Base-by-base conservation (phyloP, 2,329 filamentous ascomycete species). In the Neopestalotiopsis rosae region DNA sequence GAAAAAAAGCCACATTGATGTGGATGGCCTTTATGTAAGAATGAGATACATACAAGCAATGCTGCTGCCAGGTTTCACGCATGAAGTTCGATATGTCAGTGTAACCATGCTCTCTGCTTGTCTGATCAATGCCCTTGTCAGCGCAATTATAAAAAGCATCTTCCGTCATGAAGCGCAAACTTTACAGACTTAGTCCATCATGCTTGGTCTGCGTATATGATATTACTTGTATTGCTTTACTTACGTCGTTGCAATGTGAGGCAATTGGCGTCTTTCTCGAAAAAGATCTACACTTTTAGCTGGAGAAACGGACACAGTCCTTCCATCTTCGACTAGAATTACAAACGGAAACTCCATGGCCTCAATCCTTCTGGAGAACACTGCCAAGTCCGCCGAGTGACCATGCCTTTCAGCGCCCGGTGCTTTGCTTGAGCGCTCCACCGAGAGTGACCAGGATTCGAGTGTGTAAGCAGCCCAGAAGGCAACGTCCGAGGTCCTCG, bases 121-220 rank as follows among this genome's bases (percentile, higher is more conserved):
- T 49, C 42, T 49, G n/a, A 49, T 49, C 42, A 52, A 52, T 52
- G 45, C 45, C 45, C 45, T 52, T 52, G 45, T 52, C 45, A 52
- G 45, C 45, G 45, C 45, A 52, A 52, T 52, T 24, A 52, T 52
- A 52, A 52, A 52, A 52, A 52, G 45, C 45, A 52, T 52, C 20
- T 52, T 52, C 24, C 45, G n/a, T 52, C 45, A 24, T 52, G 14
- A 52, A 52, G 45, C 45, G 20, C 45, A 20, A 52, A 52, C 45
- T 52, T 52, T 52, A 17, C 14, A 52, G 17, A 10, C 20, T 17
- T 9, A n/a, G 45, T 52, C n/a, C 45, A 49, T 49, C 42, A 52
- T 52, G 45, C n/a, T 9, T 52, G 20, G n/a, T 52, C 45, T 52
- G 45, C 45, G 45, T n/a, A 52, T 52, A 52, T 52, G 17, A 52